Conservation (phyloP, 495 filamentous ascomycete genomes). For the Aspergillus wentii region DNA sequence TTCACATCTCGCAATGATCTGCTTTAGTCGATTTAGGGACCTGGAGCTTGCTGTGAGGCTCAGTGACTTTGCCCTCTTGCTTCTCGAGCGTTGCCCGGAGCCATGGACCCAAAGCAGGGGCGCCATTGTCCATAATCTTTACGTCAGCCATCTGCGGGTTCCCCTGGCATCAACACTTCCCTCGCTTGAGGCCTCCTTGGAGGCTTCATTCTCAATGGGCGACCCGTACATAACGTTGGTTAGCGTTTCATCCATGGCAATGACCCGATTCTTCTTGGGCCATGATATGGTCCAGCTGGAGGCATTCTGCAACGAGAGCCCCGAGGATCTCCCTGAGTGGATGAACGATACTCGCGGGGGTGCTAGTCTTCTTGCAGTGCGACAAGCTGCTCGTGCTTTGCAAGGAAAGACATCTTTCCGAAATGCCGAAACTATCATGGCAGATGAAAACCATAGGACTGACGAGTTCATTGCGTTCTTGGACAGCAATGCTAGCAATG, state of each 20-base stretch:
- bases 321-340: conserved; percentile 75
- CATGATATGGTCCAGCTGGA: conserved; percentile 75
- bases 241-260: conserved; percentile 66
- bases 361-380: conserved; percentile 60
- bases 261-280: conserved; percentile 65
- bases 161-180: conserved; percentile 56
- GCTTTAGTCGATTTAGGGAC: conserved; percentile 68
- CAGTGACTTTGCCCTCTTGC: conserved; percentile 55
- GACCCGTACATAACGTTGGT: conserved; percentile 73
- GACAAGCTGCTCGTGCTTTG: conserved; percentile 71
- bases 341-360: conserved; percentile 73
- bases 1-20: conserved; percentile 68
- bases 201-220: conserved; percentile 64
- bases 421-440: conserved; percentile 56
- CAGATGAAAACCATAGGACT: conserved; percentile 65
- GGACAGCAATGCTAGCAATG: conserved; percentile 43
- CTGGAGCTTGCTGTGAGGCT: conserved; percentile 62
- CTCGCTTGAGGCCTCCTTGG: conserved; percentile 62
- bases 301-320: conserved; percentile 63
- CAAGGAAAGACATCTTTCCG: conserved; percentile 74
- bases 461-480: conserved; percentile 57
- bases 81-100: conserved; percentile 64
- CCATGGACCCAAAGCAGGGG: conserved; percentile 65
- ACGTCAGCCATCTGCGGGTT: conserved; percentile 66
- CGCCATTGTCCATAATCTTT: conserved; percentile 66